Evolutionary conservation across 805 yeast species (phyloP), one percentile per base, ranked within the genome.

Genomic region (Starmerella sp.): DNA sequence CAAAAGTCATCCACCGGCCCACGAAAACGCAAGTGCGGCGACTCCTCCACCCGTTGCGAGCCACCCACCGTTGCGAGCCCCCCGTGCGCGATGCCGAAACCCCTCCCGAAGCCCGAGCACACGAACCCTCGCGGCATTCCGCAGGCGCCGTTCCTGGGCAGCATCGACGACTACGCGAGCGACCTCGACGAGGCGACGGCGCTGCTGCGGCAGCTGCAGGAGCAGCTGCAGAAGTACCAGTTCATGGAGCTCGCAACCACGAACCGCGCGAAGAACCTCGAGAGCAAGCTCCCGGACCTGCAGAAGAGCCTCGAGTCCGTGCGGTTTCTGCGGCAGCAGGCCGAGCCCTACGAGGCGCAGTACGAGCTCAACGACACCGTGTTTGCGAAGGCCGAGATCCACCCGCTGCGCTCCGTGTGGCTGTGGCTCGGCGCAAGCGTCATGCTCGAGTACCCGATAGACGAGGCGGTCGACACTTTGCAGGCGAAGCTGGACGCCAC

Each of bases 351-450:
- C 37, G 82, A 79, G 52, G 80, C 89, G n/a, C 84, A 85, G 67
- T 93, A 86, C 66, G 96, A 90, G 69, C 77, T 93, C 65, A 91
- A 93, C 69, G 97, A 93, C 66, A 91, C 98, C 0, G 75, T 93
- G 42, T 91, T 80, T 67, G 85, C 97, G 7, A 81, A 81, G 55
- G 98, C 98, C 0, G 75, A 75, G 38, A 75, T 93, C 35, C 80
- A 79, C 41, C 77, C 81, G 30, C 73, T 80, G 6, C 75, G 81
- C 37, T 78, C 77, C 32, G 97, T 93, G 1, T 81, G 81, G 60
- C 74, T 93, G 48, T 93, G 98, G 98, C 76, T 93, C n/a, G 98
- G 98, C 10, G 98, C 98, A 0, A 95, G 89, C 63, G 90, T 91
- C 8, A 91, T 93, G 97, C 75, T 93, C 65, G 97, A 93, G 67